phyloP scores from a whole-genome alignment of 495 filamentous ascomycete species.

The Xylaria scruposa region DNA sequence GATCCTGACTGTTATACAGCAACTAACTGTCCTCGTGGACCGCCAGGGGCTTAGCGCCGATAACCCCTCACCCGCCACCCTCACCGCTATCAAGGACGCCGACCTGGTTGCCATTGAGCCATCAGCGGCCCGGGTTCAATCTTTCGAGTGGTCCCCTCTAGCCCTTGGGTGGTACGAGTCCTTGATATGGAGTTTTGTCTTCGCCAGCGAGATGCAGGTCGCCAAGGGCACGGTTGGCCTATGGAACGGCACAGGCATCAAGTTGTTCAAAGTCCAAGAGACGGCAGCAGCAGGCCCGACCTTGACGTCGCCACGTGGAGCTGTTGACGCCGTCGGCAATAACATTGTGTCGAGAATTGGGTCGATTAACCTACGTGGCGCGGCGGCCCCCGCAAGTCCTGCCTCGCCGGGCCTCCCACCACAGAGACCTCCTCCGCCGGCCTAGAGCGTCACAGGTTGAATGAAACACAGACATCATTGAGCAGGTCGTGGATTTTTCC shows the following conservation, averaged over 20 bases:
- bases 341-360: constrained; percentile 90
- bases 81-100: constrained; percentile 49
- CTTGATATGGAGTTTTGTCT: constrained; percentile 94
- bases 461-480: neutral
- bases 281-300: constrained; percentile 79
- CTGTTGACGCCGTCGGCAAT: constrained; percentile 93
- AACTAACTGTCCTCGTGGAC: constrained; percentile 58
- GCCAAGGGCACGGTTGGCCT: constrained; percentile 89
- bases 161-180: constrained; percentile 97
- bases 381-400: constrained; percentile 24
- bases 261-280: constrained; percentile 89
- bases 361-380: constrained; percentile 66
- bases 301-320: constrained; percentile 82
- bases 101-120: constrained; percentile 71
- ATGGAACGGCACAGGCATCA: constrained; percentile 90
- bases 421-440: constrained; percentile 29
- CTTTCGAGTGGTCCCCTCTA: constrained; percentile 94
- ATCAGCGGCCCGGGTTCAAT: constrained; percentile 77
- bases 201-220: constrained; percentile 86
- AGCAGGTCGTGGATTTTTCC: neutral
- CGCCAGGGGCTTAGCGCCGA: constrained; percentile 49
- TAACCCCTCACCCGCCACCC: constrained; percentile 40
- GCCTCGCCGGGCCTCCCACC: constrained; percentile 36
- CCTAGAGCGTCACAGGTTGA: neutral
- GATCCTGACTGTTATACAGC: constrained; percentile 78